phyloP scores from a whole-genome alignment of 768 basidiomycete species.

The Leccinum fibrillosum region DNA sequence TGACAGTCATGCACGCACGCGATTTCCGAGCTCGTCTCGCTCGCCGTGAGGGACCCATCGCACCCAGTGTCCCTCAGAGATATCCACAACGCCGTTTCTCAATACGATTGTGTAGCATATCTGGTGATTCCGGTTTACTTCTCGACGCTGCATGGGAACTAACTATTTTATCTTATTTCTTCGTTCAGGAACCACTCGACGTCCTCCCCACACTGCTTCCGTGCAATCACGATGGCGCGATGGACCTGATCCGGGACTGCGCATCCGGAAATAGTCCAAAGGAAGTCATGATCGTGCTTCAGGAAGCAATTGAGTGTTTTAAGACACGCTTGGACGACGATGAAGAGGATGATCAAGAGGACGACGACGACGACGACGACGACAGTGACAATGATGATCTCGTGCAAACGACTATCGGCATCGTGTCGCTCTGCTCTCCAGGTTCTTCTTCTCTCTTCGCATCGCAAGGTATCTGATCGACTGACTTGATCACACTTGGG shows the following conservation, averaged over 20 bases:
- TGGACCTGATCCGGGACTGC: constrained; percentile 33
- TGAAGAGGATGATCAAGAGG: neutral
- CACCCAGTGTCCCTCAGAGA: constrained; percentile 12
- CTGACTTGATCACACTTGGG: neutral
- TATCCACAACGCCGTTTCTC: constrained; percentile 15
- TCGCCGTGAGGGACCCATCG: constrained; percentile 8
- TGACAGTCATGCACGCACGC: constrained; percentile 17
- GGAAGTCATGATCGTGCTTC: constrained; percentile 40
- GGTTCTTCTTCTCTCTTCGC: constrained; percentile 12
- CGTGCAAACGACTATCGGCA: constrained; percentile 15
- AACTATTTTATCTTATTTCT: neutral
- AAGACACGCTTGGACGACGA: constrained; percentile 11
- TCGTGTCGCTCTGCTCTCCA: constrained; percentile 19
- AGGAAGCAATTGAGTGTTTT: constrained; percentile 38
- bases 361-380: constrained; percentile 11
- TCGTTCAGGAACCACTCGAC: constrained; percentile 38
- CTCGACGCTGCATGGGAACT: neutral
- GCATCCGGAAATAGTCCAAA: constrained; percentile 35
- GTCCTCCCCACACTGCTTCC: constrained; percentile 37
- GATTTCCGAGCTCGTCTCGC: constrained; percentile 20
- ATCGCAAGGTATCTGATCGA: neutral
- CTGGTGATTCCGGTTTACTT: constrained; percentile 10
- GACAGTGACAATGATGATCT: constrained; percentile 7
- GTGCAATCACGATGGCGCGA: constrained; percentile 26
- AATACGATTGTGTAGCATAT: constrained; percentile 13